Evolutionary conservation across 2,329 filamentous ascomycete genomes (phyloP), one percentile per base, ranked within the genome.

Genomic region (Arthrobotrys pseudoclavata): DNA sequence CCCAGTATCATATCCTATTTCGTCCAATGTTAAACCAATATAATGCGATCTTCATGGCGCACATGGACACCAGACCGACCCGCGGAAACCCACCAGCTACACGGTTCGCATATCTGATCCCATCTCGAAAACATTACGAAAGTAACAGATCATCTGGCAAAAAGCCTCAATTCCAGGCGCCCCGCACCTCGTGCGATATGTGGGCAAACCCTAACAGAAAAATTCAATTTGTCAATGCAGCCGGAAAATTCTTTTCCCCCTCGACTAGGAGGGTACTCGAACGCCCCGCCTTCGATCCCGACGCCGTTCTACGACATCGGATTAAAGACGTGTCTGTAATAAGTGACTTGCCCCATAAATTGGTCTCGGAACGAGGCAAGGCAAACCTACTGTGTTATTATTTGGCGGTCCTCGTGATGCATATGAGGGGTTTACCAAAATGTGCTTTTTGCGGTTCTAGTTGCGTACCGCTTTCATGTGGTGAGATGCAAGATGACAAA

Each of bases 371-470:
- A 64, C 24, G 29, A 20, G 72, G 72, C 20, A 52, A 70, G 55
- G 7, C 13, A 52, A 76, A 69, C 50, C 67, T 34, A 37, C 10
- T 37, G 10, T 2, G 12, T 9, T 40, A 60, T 45, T 6, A 3
- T 53, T 70, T 24, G 37, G 26, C 15, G 64, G 45, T 48, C 72
- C 72, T 60, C 72, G 72, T 76, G 72, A 76, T 76, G n/a, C n/a
- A n/a, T n/a, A n/a, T n/a, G 60, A 22, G 42, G 4, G 29, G 18
- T 20, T 61, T 66, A 57, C n/a, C n/a, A 12, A 4, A 18, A 42
- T 24, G 18, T 53, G 26, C 53, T 68, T 29, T 55, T 55, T 72
- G 31, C 52, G 60, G 60, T 31, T 24, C 37, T 20, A 60, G 37
- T 37, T 67, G 34, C 45, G 45, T 29, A 62, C 24, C 31, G 68